A percentile compares a stretch with the other conserved stretches of the same genome.
These are phyloP conservation scores for Pittosporum tobira DNA, from an alignment of 129 eudicot species.

Conservation along the genomic window DNA sequence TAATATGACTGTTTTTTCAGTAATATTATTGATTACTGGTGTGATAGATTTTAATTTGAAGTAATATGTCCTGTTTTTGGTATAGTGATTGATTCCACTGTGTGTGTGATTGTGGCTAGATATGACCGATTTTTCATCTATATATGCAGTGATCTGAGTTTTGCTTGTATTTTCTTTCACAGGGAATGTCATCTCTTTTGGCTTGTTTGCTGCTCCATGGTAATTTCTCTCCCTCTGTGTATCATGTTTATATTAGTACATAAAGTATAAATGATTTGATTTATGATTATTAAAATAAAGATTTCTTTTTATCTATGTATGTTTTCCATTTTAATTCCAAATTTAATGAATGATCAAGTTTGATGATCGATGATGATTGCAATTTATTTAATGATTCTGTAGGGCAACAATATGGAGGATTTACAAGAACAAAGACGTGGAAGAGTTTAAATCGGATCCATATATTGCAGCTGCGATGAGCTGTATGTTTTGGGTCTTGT, in stretches of 20 bases:
- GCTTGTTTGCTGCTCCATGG: conserved; percentile 56
- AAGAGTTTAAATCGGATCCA: conserved; percentile 51
- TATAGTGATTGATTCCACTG: too few species aligned
- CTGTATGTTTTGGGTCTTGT: conserved; percentile 65
- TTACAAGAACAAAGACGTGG: conserved; percentile 36
- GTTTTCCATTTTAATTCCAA: too few species aligned
- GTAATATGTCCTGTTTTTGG: too few species aligned
- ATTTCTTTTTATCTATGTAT: too few species aligned
- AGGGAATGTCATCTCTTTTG: conserved; percentile 66
- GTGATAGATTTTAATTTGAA: too few species aligned
- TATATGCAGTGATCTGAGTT: conserved; percentile 1
- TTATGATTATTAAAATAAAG: not conserved
- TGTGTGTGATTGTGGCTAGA: too few species aligned
- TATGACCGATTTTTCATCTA: too few species aligned
- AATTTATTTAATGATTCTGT: conserved; percentile 2
- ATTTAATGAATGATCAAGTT: too few species aligned
- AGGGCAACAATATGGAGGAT: conserved; percentile 55
- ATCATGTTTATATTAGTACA: too few species aligned
- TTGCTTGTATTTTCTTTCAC: conserved; percentile 5
- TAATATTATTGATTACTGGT: too few species aligned
- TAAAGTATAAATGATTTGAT: too few species aligned
- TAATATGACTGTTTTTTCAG: too few species aligned
- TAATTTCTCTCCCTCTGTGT: conserved; percentile 12
- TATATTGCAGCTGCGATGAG: conserved; percentile 51
- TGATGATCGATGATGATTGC: not conserved